Evolutionary conservation across 106 monocot genomes (phyloP).

Genomic region (Platanthera zijinensis): DNA sequence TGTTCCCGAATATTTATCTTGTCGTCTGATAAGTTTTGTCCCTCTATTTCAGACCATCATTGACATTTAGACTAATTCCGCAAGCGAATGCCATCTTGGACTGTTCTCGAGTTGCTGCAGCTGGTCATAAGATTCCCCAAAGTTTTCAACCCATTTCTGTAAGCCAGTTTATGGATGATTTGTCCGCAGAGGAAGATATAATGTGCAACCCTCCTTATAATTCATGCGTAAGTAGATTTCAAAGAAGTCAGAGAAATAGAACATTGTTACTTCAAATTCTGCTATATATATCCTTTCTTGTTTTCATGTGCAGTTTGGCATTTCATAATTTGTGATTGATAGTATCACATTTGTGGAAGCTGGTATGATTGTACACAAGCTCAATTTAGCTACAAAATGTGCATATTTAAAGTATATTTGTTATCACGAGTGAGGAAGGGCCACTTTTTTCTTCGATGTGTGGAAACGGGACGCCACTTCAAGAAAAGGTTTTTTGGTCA

Average conservation of each 20-base stretch:
- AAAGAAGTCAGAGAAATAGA: neutral
- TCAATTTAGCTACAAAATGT: neutral
- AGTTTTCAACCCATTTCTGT: slow-evolving; percentile 72
- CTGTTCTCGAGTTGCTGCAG: slow-evolving; percentile 66
- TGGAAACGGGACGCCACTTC: too few relatives aligned
- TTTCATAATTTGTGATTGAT: neutral
- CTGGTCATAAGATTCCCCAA: slow-evolving; percentile 80
- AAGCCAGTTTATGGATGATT: slow-evolving; percentile 84
- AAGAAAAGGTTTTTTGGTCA: too few relatives aligned
- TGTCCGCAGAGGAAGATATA: slow-evolving; percentile 64
- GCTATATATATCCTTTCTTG: neutral
- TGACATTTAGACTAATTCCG: slow-evolving; percentile 80
- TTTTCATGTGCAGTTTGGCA: neutral
- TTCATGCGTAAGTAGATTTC: slow-evolving; percentile 37
- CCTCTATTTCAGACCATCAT: slow-evolving; percentile 47
- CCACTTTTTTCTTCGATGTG: too few relatives aligned
- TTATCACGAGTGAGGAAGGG: too few relatives aligned
- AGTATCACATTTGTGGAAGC: too few relatives aligned
- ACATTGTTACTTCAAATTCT: neutral
- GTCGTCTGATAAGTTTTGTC: neutral
- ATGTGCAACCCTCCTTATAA: slow-evolving; percentile 37
- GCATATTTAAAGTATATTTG: neutral
- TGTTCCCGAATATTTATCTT: neutral
- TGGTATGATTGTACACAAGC: too few relatives aligned
- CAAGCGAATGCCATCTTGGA: slow-evolving; percentile 73